phyloP scores from a whole-genome alignment of 176 grass and related monocot genomes.

The Microstegium vimineum region DNA sequence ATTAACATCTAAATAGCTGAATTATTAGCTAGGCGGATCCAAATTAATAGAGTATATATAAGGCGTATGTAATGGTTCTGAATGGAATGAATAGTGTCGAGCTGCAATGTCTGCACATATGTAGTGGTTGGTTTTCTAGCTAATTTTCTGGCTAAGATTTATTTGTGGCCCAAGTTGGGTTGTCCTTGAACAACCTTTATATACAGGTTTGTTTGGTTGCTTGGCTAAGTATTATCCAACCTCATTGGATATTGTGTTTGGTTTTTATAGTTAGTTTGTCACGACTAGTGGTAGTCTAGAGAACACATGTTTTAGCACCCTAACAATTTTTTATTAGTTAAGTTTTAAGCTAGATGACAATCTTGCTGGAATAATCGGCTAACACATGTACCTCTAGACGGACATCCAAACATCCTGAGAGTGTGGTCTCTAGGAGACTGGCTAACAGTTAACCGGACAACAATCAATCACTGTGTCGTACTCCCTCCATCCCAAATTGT shows the following conservation, averaged over 20 bases:
- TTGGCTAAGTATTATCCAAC: background rate
- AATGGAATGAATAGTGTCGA: background rate
- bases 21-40: background rate
- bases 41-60: background rate
- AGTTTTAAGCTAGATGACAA: background rate
- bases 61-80: background rate
- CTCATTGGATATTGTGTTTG: background rate
- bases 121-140: background rate
- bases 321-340: background rate
- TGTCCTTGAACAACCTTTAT: background rate
- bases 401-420: background rate
- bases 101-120: background rate
- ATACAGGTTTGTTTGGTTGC: background rate
- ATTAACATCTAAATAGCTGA: no score
- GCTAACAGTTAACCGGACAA: background rate
- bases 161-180: background rate
- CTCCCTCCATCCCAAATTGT: no score
- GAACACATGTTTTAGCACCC: background rate
- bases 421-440: background rate
- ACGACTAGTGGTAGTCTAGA: background rate
- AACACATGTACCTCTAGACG: background rate
- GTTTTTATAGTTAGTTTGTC: background rate
- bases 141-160: background rate
- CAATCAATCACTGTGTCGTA: background rate
- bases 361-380: background rate